Evolutionary conservation across 352 stramenopile genomes (phyloP).

Genomic region (Phytophthora tubulina): DNA sequence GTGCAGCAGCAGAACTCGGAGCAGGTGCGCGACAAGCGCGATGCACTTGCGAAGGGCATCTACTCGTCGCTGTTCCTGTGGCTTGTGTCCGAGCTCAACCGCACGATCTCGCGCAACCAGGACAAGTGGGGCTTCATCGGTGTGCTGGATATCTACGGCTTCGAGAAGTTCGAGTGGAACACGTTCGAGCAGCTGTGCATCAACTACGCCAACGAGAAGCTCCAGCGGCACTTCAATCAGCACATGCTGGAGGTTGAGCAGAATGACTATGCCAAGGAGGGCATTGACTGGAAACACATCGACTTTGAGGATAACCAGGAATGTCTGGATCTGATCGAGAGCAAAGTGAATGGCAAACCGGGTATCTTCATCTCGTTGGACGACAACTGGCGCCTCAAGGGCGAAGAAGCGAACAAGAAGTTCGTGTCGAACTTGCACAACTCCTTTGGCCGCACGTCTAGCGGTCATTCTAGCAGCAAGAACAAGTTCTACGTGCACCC

Average conservation of each 20-base stretch:
- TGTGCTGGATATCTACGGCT: conserved; percentile 98
- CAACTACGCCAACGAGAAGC: conserved; percentile 97
- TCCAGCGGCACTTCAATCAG: conserved; percentile 95
- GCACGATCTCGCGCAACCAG: conserved; percentile 84
- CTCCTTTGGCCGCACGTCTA: conserved; percentile 80
- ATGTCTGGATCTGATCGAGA: conserved; percentile 94
- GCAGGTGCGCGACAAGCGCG: conserved; percentile 89
- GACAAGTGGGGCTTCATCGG: conserved; percentile 94
- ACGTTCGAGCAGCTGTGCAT: conserved; percentile 98
- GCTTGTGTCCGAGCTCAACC: conserved; percentile 92
- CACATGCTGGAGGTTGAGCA: conserved; percentile 98
- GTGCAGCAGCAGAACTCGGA: conserved; percentile 90
- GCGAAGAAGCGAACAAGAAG: conserved; percentile 92
- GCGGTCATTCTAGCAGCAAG: conserved; percentile 63
- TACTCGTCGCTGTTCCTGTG: conserved; percentile 94
- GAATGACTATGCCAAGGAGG: conserved; percentile 97
- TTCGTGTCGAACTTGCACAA: conserved; percentile 91
- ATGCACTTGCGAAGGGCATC: conserved; percentile 93
- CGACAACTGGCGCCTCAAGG: conserved; percentile 95
- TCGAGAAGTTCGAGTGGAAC: conserved; percentile 97
- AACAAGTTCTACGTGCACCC: conserved; percentile 92
- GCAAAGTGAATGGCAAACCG: conserved; percentile 88
- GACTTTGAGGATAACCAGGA: conserved; percentile 95
- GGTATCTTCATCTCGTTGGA: conserved; percentile 97
- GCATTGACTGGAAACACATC: conserved; percentile 94